Base-by-base conservation (phyloP, 768 basidiomycete species). In the Agrocybe praecox region DNA sequence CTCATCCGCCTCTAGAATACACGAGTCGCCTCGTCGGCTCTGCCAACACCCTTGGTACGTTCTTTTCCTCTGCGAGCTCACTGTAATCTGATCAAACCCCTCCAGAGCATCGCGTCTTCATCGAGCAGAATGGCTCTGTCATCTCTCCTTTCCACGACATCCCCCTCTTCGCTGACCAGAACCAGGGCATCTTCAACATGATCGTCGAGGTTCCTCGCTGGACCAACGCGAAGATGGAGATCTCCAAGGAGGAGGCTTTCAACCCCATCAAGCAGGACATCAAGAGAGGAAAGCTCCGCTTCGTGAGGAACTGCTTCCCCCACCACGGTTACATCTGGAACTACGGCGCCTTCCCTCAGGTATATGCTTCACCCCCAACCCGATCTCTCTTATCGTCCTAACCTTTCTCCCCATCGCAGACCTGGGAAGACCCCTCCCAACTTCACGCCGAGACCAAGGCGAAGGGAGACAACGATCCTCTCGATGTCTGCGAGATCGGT, bases 321-420 rank as follows among this genome's bases (percentile, higher is more conserved):
- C 97, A 99, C 81, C 96, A 98, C 72, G 96, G 97, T 34, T 96
- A 98, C 83, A 95, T 99, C 81, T 99, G 97, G 97, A 99, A 99
- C 84, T 99, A 99, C 70, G 96, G 96, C 67, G 95, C 96, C 57
- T 97, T 99, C 87, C 96, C 96, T 59, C 94, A 96, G 86, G 94
- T 89, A 54, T 89, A 54, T 47, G 85, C 68, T 5, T 36, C 45
- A 32, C 11, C 18, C 43, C 34, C 12, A 23, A 47, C 24, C 24
- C 40, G 43, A 43, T 56, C 18, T 24, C 18, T 24, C 22, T 52
- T 26, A 34, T 32, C 34, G 49, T 46, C 46, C 52, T 58, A 23
- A 17, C 40, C 45, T n/a, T 49, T 60, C 61, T 60, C 46, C 45
- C 60, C 49, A 46, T 50, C 55, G 23, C 61, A 98, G 93, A 98